phyloP scores from a whole-genome alignment of 352 stramenopile genomes.

The Globisporangium perplexum region DNA sequence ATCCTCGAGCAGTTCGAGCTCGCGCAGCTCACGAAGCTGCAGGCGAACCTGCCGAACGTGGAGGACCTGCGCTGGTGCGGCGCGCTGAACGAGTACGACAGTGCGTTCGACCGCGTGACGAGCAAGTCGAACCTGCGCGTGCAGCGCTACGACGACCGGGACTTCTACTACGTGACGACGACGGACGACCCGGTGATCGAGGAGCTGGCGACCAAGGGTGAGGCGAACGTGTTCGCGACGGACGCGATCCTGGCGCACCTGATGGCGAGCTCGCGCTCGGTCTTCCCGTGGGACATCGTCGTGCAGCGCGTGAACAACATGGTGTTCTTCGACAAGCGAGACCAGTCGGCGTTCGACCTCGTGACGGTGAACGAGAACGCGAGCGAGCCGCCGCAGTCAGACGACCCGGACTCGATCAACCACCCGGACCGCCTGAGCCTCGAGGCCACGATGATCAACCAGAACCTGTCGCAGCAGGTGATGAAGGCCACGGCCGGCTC shows the following conservation, averaged over 20 bases:
- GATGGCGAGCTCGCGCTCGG: conserved; percentile 94
- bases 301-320: conserved; percentile 90
- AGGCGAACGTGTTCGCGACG: conserved; percentile 95
- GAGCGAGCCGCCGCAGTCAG: conserved; percentile 81
- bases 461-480: conserved; percentile 98
- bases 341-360: conserved; percentile 93
- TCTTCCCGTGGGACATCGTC: conserved; percentile 98
- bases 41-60: conserved; percentile 80
- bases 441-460: conserved; percentile 98
- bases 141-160: conserved; percentile 82
- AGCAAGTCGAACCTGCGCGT: conserved; percentile 78
- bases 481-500: conserved; percentile 57
- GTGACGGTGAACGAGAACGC: conserved; percentile 95
- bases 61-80: conserved; percentile 94
- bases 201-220: conserved; percentile 86
- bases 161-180: conserved; percentile 97
- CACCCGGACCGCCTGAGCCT: conserved; percentile 93
- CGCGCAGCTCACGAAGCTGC: conserved; percentile 91
- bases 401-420: conserved; percentile 93
- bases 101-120: conserved; percentile 92
- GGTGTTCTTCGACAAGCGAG: conserved; percentile 97
- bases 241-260: conserved; percentile 97
- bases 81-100: conserved; percentile 94
- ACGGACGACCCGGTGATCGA: conserved; percentile 96
- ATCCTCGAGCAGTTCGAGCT: conserved; percentile 97